Base-by-base conservation (phyloP, 495 filamentous ascomycete species). In the Penicillium samsonianum region DNA sequence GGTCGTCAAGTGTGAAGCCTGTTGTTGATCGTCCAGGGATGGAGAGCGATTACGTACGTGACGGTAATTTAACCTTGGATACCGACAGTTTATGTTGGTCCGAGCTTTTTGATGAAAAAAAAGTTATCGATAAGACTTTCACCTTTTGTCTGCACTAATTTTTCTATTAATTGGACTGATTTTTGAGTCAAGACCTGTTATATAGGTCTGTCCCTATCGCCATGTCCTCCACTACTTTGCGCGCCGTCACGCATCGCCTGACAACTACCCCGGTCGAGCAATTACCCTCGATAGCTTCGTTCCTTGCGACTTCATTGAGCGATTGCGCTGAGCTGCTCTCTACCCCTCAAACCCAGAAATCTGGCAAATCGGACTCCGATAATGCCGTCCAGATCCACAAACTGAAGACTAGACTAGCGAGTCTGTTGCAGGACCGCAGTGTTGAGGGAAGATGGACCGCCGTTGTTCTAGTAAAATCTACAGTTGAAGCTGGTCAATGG, bases 401-500 rank as follows among this genome's bases (percentile, higher is more conserved):
- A 66, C 77, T 92, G 52, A 89, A 86, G 66, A 91, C 88, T 20
- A 85, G 90, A 50, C 76, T 97, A 58, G 85, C 85, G 14, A 83
- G 87, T 6, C 74, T 96, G 46, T 69, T 96, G 48, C 85, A 87
- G 61, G 90, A 91, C 55, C 86, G 84, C 59, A 88, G 67, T 35
- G 58, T 80, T 5, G 82, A 92, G 58, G 88, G 85, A 35, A 86
- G 90, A 64, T 95, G 90, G 79, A 80, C 86, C 10, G 90, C 84
- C 1, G 84, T 89, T 31, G 83, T 88, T 23, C 70, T 97, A 49
- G 80, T 91, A 62, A 96, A 96, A 73, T 81, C 86, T n/a, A 77
- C 84, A 14, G 76, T 95, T 50, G 91, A 96, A 65, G 81, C 84
- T 40, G 90, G 92, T 23, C 89, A 89, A 55, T 89, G 86, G 84